phyloP scores from a whole-genome alignment of 768 basidiomycete species.

The Mrakia gelida region DNA sequence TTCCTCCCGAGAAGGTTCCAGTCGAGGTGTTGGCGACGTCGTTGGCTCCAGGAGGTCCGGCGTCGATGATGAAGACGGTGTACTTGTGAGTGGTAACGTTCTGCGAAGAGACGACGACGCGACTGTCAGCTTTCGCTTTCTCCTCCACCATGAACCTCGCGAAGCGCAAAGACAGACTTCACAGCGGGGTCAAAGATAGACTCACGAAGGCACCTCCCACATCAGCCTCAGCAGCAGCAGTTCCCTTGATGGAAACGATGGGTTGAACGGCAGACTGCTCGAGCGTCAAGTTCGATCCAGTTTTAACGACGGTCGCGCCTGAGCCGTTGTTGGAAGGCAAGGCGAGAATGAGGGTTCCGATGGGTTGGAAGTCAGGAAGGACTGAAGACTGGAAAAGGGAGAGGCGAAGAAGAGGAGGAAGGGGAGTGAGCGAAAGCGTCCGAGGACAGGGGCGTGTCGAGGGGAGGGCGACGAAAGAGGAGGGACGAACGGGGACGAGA shows the following conservation, averaged over 20 bases:
- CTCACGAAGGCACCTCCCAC: neutral
- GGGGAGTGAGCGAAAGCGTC: neutral
- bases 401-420: neutral
- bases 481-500: slow-evolving; percentile 7
- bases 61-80: neutral
- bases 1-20: neutral
- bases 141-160: too few species aligned
- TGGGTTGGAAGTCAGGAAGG: neutral
- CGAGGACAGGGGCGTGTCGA: neutral
- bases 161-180: too few species aligned
- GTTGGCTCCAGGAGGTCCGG: slow-evolving; percentile 13
- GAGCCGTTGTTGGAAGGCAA: neutral
- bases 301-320: neutral
- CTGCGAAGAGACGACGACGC: neutral
- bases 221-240: neutral
- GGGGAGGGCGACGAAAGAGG: neutral
- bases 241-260: neutral
- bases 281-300: neutral
- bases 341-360: neutral
- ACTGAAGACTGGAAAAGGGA: neutral
- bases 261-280: neutral
- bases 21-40: neutral
- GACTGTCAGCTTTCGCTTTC: neutral
- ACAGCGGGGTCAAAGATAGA: neutral
- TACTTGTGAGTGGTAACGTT: slow-evolving; percentile 10